Evolutionary conservation across 495 filamentous ascomycete genomes (phyloP), one percentile per base, ranked within the genome.

Genomic region (Podospora australis): DNA sequence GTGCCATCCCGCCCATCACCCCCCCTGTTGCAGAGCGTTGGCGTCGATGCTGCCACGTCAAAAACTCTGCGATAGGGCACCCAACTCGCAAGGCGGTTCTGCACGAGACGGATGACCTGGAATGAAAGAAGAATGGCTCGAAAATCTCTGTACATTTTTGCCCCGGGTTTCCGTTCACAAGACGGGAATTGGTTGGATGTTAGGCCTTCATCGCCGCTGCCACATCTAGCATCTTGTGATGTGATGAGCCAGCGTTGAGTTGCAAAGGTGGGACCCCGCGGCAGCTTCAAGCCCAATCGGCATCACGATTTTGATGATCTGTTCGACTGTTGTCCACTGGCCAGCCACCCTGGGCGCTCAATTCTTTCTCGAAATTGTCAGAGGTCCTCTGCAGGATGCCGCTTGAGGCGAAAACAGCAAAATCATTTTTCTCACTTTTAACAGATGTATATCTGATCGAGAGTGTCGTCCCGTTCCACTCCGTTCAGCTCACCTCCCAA

Each of bases 41-140:
- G 60, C 53, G 26, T 30, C 34, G 24, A 51, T 49, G 46, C 54
- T 63, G 60, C 60, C 60, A 63, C 60, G 60, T 63, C 60, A 57
- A 60, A 24, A 40, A 25, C 22, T 35, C 44, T n/a, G 46, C 48
- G 39, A 46, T 35, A 16, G n/a, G 22, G 11, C 40, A 24, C 4
- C 16, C 44, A 4, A 40, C 48, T 25, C 49, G 44, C 39, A 49
- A 38, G 21, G 36, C 25, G 45, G 28, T 41, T 40, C 29, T 34
- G 39, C 52, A 48, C 22, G 48, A 53, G 44, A 30, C 50, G 44
- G 53, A n/a, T n/a, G n/a, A n/a, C n/a, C n/a, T n/a, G n/a, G n/a
- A n/a, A n/a, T n/a, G n/a, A n/a, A n/a, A n/a, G n/a, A n/a, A n/a
- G n/a, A n/a, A n/a, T n/a, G n/a, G n/a, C n/a, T n/a, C 22, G 43